Base-by-base conservation (phyloP, 208 protist genomes). In the Porcisia deanei region DNA sequence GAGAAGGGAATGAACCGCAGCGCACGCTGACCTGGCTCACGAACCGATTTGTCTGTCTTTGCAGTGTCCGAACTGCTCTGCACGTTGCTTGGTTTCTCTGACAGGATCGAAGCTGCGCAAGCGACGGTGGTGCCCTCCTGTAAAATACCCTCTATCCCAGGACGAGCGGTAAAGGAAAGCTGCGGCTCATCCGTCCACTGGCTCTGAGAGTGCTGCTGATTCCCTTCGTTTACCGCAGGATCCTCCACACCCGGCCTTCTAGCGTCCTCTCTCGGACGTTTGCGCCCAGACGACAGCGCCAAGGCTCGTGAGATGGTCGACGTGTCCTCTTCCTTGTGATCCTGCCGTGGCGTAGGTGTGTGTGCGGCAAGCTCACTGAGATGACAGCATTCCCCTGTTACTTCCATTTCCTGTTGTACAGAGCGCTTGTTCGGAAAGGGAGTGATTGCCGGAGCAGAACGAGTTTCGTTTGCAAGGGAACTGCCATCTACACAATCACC, bases 1-100 rank as follows among this genome's bases (percentile, higher is more conserved):
- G 84, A 75, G 72, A 94, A 96, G 8, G 92, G 92, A 58, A 92
- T 83, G 85, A 93, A 94, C 12, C 76, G 73, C 34, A 75, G 37
- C 20, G 66, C 60, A 3, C 49, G 55, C 39, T 73, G 30, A 41
- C 61, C 47, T 54, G 37, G 43, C 12, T 59, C 68, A 55, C 10
- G 25, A 54, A 39, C 14, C 20, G 53, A 47, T 55, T 6, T 52
- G 25, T 67, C 68, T 61, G 8, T 49, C 53, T 20, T 54, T 39
- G 66, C 47, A 71, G 43, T 25, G 34, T 41, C 30, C 52, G 47
- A 25, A n/a, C n/a, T 43, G 47, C 41, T 14, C 30, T 71, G 66
- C 25, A n/a, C 14, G 4, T 43, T 25, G n/a, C 3, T 57, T 30
- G 47, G 18, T 14, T 71, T 71, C 47, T 30, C 49, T 37, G 22